Evolutionary conservation across 1,284 basidiomycete genomes (phyloP), one percentile per base, ranked within the genome.

Genomic region (Boletus subluridellus): DNA sequence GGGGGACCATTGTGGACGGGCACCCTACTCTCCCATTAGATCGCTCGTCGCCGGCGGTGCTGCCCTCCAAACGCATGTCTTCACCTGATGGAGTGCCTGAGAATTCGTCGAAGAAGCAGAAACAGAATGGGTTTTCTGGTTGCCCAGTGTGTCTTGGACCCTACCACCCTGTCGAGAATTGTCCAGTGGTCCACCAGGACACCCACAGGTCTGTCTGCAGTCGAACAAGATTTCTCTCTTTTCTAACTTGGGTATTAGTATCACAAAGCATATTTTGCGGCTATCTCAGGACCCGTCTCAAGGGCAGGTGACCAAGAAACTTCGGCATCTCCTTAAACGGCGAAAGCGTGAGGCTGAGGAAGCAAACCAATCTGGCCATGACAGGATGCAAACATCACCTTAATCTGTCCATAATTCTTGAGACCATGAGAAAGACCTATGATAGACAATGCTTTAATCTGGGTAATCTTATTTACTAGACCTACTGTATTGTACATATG

Each of bases 101-200:
- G 42, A 60, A 62, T 35, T 61, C 66, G 7, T 61, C 71, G 59
- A 84, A 81, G 64, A 78, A 73, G 66, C 61, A 65, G 42, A 80
- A 76, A 60, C 66, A 68, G 34, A 54, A 54, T 34, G 59, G 50
- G 21, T 52, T 58, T 4, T 30, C 55, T 11, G 38, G 67, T 4
- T 87, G 85, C 59, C 67, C 72, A 8, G 72, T 85, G 37, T 88
- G 86, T 44, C 67, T 65, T 39, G 63, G 72, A 5, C 73, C 77
- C 38, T 68, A 73, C 46, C 85, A 86, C 65, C 61, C 77, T 21
- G 61, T 81, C 15, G 77, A 81, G 62, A 74, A 78, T 24, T 89
- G 87, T 67, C 79, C 82, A n/a, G 63, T 78, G 30, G 76, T 84
- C 5, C 62, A 61, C 10, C 70, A 74, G 60, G 85, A 85, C 9